Evolutionary conservation across 768 basidiomycete species (phyloP).

Genomic region (Mycena galericulata): DNA sequence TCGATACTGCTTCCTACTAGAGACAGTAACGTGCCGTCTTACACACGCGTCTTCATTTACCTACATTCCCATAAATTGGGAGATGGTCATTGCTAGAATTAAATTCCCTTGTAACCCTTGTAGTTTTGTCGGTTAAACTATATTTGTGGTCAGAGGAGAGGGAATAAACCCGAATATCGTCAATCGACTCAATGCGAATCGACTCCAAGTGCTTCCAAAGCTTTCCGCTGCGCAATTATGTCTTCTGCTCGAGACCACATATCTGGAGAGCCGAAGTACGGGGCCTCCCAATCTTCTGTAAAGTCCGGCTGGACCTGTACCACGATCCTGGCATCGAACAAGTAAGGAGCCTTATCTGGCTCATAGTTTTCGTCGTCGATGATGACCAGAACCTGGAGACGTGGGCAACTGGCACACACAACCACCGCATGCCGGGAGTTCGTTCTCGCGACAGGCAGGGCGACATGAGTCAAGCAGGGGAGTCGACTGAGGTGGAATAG

Average conservation of each 20-base stretch:
- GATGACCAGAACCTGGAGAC: background rate
- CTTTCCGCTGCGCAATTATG: background rate
- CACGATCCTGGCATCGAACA: constrained; percentile 1
- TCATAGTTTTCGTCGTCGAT: background rate
- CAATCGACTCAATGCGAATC: too few species aligned
- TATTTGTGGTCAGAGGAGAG: too few species aligned
- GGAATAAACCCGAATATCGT: too few species aligned
- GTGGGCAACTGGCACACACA: too few species aligned
- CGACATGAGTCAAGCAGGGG: background rate
- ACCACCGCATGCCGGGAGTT: too few species aligned
- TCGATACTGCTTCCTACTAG: too few species aligned
- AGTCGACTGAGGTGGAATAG: background rate
- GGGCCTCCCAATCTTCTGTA: background rate
- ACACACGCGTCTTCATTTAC: background rate
- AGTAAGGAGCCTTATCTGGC: background rate
- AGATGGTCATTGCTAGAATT: too few species aligned
- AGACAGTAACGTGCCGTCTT: too few species aligned
- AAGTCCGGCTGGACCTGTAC: background rate
- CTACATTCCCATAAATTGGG: background rate
- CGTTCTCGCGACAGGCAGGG: too few species aligned
- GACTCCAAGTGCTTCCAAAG: background rate
- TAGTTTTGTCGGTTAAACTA: too few species aligned
- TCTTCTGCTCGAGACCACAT: background rate
- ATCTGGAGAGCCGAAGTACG: background rate
- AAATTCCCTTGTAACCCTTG: too few species aligned